A percentile compares a stretch with the other conserved stretches of the same genome.
These are phyloP conservation scores for Vigna unguiculata DNA, from an alignment of 306 rosid genomes.

Conservation along the genomic window DNA sequence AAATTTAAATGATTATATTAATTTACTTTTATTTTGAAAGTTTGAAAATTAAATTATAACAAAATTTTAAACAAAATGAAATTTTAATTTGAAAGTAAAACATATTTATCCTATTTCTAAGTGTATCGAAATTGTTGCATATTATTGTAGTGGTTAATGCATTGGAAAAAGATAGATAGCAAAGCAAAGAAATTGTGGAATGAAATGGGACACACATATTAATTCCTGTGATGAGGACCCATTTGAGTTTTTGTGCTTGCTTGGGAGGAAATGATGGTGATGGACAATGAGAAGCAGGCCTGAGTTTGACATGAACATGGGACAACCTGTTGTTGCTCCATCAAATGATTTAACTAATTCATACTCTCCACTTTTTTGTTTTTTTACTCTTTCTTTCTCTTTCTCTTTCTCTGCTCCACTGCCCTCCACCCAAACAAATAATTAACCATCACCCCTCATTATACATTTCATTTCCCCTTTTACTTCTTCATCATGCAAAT, in stretches of 20 bases:
- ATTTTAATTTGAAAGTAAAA: too few relatives aligned
- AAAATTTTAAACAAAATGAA: too few relatives aligned
- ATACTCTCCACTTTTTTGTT: conserved; percentile 47
- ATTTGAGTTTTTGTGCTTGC: background rate
- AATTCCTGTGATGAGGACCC: conserved; percentile 44
- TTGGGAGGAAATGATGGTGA: conserved; percentile 48
- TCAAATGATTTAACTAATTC: conserved; percentile 49
- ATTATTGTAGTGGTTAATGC: background rate
- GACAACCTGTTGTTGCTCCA: conserved; percentile 67
- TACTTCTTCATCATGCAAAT: conserved; percentile 3
- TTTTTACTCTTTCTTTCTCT: conserved; percentile 43
- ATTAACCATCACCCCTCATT: conserved; percentile 2
- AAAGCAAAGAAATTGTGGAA: too few relatives aligned
- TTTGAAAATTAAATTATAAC: too few relatives aligned
- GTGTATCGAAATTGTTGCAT: too few relatives aligned
- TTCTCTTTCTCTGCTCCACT: conserved; percentile 41
- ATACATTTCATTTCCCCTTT: background rate
- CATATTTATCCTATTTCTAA: too few relatives aligned
- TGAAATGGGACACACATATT: conserved; percentile 7
- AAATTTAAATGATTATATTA: too few relatives aligned
- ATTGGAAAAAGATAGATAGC: background rate
- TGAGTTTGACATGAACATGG: conserved; percentile 54
- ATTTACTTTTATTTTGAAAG: too few relatives aligned
- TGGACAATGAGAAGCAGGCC: conserved; percentile 49
- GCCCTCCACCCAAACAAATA: conserved; percentile 43